phyloP scores from a whole-genome alignment of 176 grass and related monocot species.

The Oryza australiensis region DNA sequence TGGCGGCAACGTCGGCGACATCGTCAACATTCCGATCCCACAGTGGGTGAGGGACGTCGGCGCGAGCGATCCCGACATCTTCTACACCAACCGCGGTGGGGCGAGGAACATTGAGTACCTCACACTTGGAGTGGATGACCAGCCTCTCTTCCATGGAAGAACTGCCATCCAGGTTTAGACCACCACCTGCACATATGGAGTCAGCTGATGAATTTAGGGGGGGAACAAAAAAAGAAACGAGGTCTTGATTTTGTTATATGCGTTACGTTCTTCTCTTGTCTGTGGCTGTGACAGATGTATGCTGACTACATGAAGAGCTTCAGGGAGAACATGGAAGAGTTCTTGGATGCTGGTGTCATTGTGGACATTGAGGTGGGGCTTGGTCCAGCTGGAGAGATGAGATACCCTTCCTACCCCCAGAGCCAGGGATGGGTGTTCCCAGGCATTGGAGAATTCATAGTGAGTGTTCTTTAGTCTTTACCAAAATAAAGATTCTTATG shows the following conservation, averaged over 20 bases:
- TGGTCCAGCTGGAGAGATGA: slow-evolving; percentile 84
- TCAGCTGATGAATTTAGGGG: background rate
- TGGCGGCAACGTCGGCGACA: slow-evolving; percentile 74
- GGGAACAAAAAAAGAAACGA: background rate
- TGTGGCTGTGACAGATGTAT: slow-evolving; percentile 68
- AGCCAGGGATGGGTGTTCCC: slow-evolving; percentile 80
- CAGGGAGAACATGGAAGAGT: slow-evolving; percentile 76
- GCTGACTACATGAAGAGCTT: slow-evolving; percentile 86
- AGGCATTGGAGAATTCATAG: slow-evolving; percentile 90
- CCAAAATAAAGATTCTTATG: background rate
- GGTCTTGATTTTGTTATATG: background rate
- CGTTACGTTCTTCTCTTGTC: background rate
- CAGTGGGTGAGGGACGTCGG: slow-evolving; percentile 64
- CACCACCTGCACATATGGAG: background rate
- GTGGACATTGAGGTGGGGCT: slow-evolving; percentile 91
- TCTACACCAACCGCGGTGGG: slow-evolving; percentile 63
- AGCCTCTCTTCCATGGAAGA: slow-evolving; percentile 69
- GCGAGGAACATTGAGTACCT: slow-evolving; percentile 78
- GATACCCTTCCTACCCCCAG: slow-evolving; percentile 84
- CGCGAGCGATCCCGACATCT: slow-evolving; percentile 50
- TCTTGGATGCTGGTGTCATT: slow-evolving; percentile 61
- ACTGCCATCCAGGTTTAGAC: slow-evolving; percentile 71
- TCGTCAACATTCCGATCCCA: slow-evolving; percentile 62
- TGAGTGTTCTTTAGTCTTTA: slow-evolving; percentile 35
- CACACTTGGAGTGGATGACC: slow-evolving; percentile 73